Percentiles rank a stretch among this genome's conserved stretches.
Conservation (phyloP, 495 filamentous ascomycete species). For the Aspergillus mulundensis region DNA sequence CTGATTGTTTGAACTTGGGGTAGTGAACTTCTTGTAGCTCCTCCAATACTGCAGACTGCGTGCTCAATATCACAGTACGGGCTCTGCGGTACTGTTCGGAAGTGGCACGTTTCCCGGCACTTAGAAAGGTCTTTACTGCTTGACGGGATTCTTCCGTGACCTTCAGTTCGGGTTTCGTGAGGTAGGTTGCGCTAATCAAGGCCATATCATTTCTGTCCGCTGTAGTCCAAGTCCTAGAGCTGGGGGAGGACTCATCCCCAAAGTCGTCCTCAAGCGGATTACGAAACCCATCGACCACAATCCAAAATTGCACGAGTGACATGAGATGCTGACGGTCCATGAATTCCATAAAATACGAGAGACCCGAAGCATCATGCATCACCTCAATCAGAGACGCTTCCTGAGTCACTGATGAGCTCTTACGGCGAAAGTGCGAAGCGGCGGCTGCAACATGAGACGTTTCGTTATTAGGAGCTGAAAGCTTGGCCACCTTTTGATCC, state of each 20-base stretch:
- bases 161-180: conserved; percentile 76
- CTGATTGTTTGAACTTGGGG: conserved; percentile 82
- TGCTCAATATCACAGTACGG: conserved; percentile 71
- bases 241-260: conserved; percentile 61
- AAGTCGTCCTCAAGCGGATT: conserved; percentile 90
- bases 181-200: conserved; percentile 85
- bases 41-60: conserved; percentile 78
- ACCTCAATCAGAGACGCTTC: conserved; percentile 74
- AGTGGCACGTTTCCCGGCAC: conserved; percentile 68
- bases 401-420: conserved; percentile 52
- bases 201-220: conserved; percentile 82
- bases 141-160: conserved; percentile 63
- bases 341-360: conserved; percentile 99
- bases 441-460: conserved; percentile 34
- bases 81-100: conserved; percentile 80
- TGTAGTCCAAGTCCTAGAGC: conserved; percentile 70
- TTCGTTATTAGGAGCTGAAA: conserved; percentile 62
- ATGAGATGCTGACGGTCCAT: conserved; percentile 91
- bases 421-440: conserved; percentile 33
- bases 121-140: conserved; percentile 71
- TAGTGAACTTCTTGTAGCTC: conserved; percentile 77
- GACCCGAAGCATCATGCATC: conserved; percentile 78
- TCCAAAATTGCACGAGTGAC: conserved; percentile 94
- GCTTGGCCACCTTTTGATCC: conserved; percentile 81
- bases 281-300: conserved; percentile 96